phyloP scores from a whole-genome alignment of 2,329 filamentous ascomycete species.

The Tetracladium maxilliforme region DNA sequence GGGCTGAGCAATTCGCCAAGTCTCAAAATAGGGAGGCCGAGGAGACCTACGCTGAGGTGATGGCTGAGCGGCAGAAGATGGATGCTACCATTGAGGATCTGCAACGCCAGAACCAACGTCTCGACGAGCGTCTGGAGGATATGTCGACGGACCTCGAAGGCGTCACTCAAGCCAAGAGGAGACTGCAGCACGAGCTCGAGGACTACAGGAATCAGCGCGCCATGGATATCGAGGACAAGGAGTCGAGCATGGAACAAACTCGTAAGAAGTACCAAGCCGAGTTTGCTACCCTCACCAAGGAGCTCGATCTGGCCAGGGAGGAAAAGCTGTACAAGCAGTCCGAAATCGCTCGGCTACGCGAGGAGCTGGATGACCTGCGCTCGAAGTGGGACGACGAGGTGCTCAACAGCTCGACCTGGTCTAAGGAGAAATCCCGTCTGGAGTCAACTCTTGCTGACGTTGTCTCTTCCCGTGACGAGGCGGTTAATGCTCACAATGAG shows the following conservation, averaged over 20 bases:
- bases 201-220: conserved; percentile 92
- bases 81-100: conserved; percentile 78
- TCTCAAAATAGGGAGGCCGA: conserved; percentile 81
- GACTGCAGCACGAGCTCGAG: conserved; percentile 91
- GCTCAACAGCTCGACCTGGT: conserved; percentile 94
- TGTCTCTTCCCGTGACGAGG: conserved; percentile 83
- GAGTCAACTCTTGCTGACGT: conserved; percentile 84
- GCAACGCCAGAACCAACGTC: conserved; percentile 75
- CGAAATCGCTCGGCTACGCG: conserved; percentile 77
- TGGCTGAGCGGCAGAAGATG: conserved; percentile 85
- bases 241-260: conserved; percentile 90
- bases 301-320: conserved; percentile 86
- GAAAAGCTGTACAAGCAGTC: conserved; percentile 74
- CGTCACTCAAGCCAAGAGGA: conserved; percentile 78
- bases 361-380: conserved; percentile 87
- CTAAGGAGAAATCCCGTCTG: conserved; percentile 88
- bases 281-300: conserved; percentile 76
- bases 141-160: conserved; percentile 78
- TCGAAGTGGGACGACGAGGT: conserved; percentile 98
- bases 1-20: conserved; percentile 89
- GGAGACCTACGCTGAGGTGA: conserved; percentile 76
- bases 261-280: conserved; percentile 95
- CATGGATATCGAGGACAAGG: conserved; percentile 94
- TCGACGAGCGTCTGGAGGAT: conserved; percentile 86
- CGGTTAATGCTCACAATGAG: conserved; percentile 83